Conservation (phyloP, 2,329 filamentous ascomycete species). For the Periconia sp. region DNA sequence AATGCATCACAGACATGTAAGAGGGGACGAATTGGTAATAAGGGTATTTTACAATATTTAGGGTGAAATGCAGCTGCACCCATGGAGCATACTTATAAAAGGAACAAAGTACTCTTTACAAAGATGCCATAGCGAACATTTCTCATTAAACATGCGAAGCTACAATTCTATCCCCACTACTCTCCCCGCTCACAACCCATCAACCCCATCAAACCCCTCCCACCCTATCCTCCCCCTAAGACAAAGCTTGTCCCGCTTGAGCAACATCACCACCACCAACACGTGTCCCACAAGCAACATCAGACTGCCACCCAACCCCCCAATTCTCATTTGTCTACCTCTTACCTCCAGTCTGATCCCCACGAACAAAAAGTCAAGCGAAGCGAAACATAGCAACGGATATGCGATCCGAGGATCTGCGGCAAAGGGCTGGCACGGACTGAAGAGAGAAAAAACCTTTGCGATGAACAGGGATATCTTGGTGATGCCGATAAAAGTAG, state of each 20-base stretch:
- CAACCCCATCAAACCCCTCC: conserved; percentile 17
- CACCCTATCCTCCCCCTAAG: conserved; percentile 30
- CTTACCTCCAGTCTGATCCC: conserved; percentile 18
- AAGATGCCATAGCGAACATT: too few relatives aligned
- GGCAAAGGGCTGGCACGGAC: conserved; percentile 75
- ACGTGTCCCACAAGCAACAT: conserved; percentile 57
- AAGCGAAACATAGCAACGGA: conserved; percentile 72
- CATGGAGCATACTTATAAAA: too few relatives aligned
- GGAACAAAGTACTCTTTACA: too few relatives aligned
- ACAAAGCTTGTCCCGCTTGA: conserved; percentile 38
- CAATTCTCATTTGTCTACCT: conserved; percentile 27
- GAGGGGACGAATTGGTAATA: too few relatives aligned
- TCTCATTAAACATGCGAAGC: too few relatives aligned
- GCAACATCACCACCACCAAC: conserved; percentile 48
- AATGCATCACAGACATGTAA: too few relatives aligned
- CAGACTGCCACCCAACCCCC: conserved; percentile 47
- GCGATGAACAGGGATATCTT: conserved; percentile 69
- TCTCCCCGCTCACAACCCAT: too few relatives aligned
- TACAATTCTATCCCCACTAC: too few relatives aligned
- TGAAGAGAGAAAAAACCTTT: conserved; percentile 70
- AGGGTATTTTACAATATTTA: too few relatives aligned
- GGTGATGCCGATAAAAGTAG: conserved; percentile 41
- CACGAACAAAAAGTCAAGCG: conserved; percentile 62
- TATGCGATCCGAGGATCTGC: conserved; percentile 69
- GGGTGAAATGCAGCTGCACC: too few relatives aligned